Evolutionary conservation across 2,329 filamentous ascomycete species (phyloP), one percentile per base, ranked within the genome.

Genomic region (Xylaria sp.): DNA sequence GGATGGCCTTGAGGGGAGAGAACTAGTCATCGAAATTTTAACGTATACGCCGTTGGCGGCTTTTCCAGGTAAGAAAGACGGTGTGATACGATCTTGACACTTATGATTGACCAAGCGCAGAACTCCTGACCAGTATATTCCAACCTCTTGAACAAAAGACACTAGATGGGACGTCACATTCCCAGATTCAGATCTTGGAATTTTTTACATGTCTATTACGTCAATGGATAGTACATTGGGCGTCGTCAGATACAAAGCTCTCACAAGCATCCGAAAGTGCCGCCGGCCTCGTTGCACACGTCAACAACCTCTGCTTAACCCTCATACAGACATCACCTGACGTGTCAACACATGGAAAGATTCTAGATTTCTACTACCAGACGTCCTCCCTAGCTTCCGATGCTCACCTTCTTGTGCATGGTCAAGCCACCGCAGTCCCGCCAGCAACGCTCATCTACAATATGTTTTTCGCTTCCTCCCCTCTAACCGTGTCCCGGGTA

Each of bases 321-420:
- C 79, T 92, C 9, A 78, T 89, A 6, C 90, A 92, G 79, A 83
- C 83, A 60, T 80, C 80, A 2, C 77, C 81, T 9, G 77, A 77
- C 6, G 71, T 82, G 4, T 73, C 81, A 2, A 83, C 85, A 1
- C 80, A 86, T 44, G 88, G 89, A 6, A 81, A 85, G 23, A 83
- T 94, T 17, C 84, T 92, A 40, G 88, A 90, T 76, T 94, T 95
- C 79, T 93, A 92, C 78, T 87, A 91, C 70, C 82, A 86, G 62
- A 83, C 88, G 6, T 85, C 88, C 4, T 80, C 83, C 23, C 79
- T 92, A 26, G 85, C 89, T 66, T 84, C 85, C 2, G 81, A 89
- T 51, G 80, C 80, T 51, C 73, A 79, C 1, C 79, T 88, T 10
- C 84, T 87, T 58, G 80, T 81, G 10, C 83, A 84, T 67, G 84